Conservation (phyloP, 345 rosid species). For the Pelargonium nanum region DNA sequence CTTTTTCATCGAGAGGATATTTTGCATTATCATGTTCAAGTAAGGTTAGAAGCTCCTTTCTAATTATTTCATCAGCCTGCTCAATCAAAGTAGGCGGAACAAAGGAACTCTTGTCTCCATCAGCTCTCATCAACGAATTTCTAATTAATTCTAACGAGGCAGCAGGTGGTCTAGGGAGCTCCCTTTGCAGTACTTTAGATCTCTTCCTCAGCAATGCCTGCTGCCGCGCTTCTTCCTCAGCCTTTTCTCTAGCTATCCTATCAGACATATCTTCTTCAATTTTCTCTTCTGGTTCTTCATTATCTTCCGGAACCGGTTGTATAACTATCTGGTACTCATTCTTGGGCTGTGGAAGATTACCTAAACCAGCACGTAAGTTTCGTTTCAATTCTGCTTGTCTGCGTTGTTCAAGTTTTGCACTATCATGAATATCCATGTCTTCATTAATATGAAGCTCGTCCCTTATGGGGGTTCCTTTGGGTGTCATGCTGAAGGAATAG, state of each 20-base stretch:
- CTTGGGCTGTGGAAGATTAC: constrained; percentile 82
- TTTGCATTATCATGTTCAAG: constrained; percentile 93
- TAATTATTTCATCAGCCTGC: constrained; percentile 83
- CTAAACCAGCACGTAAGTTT: constrained; percentile 68
- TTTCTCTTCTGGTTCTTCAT: constrained; percentile 81
- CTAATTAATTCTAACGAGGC: constrained; percentile 80
- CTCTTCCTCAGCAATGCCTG: constrained; percentile 86
- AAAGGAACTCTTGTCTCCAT: constrained; percentile 86
- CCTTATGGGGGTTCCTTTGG: constrained; percentile 92
- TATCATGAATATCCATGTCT: constrained; percentile 71
- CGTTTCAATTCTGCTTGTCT: constrained; percentile 72
- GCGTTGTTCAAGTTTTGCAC: constrained; percentile 62
- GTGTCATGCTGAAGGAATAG: constrained; percentile 65
- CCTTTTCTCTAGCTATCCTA: constrained; percentile 71
- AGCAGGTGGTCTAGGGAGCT: constrained; percentile 88
- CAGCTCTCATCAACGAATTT: constrained; percentile 63
- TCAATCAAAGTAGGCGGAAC: constrained; percentile 83
- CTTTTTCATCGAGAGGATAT: constrained; percentile 89
- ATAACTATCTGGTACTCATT: constrained; percentile 88
- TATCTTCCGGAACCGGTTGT: constrained; percentile 70
- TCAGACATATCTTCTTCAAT: constrained; percentile 99
- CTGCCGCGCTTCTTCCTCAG: constrained; percentile 85
- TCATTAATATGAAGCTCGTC: constrained; percentile 95
- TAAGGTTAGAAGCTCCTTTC: constrained; percentile 64
- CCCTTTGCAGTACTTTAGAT: constrained; percentile 96